Percentiles rank a stretch among this genome's conserved stretches.
Evolutionary conservation across 331 rosid genomes (phyloP).

Genomic region (Cydonia oblonga): DNA sequence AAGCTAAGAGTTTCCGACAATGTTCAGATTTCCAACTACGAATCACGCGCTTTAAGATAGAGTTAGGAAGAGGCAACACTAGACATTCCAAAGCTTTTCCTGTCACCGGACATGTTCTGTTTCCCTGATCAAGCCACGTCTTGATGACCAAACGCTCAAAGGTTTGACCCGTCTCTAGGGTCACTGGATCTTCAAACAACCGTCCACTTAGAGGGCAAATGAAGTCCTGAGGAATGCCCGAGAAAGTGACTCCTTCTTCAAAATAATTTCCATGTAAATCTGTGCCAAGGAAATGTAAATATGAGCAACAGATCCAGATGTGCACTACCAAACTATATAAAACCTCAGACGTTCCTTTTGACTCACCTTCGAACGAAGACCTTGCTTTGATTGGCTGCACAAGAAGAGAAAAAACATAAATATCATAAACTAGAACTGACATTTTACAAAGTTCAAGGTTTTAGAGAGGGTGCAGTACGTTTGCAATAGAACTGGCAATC

Average conservation of each 20-base stretch:
- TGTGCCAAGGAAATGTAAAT: constrained; percentile 14
- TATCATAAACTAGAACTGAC: constrained; percentile 1
- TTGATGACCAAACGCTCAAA: constrained; percentile 54
- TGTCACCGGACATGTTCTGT: constrained; percentile 63
- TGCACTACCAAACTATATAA: neutral
- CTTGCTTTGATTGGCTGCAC: constrained; percentile 41
- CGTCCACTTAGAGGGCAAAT: constrained; percentile 59
- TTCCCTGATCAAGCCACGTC: constrained; percentile 71
- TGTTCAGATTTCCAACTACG: constrained; percentile 60
- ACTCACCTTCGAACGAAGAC: constrained; percentile 47
- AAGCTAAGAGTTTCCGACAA: constrained; percentile 30
- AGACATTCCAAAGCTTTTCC: constrained; percentile 46
- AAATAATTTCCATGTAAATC: constrained; percentile 17
- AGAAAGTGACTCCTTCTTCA: constrained; percentile 41
- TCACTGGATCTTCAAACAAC: constrained; percentile 71
- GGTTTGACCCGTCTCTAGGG: constrained; percentile 74
- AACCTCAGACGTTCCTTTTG: neutral
- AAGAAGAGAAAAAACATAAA: constrained; percentile 8
- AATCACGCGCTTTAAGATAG: constrained; percentile 54
- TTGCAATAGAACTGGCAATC: constrained; percentile 7
- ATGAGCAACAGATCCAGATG: constrained; percentile 4
- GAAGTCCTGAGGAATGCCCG: constrained; percentile 49
- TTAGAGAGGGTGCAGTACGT: constrained; percentile 9
- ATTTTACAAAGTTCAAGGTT: neutral
- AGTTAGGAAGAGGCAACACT: constrained; percentile 49